Evolutionary conservation across 495 filamentous ascomycete genomes (phyloP), one percentile per base, ranked within the genome.

Genomic region (Aspergillus sparsus): DNA sequence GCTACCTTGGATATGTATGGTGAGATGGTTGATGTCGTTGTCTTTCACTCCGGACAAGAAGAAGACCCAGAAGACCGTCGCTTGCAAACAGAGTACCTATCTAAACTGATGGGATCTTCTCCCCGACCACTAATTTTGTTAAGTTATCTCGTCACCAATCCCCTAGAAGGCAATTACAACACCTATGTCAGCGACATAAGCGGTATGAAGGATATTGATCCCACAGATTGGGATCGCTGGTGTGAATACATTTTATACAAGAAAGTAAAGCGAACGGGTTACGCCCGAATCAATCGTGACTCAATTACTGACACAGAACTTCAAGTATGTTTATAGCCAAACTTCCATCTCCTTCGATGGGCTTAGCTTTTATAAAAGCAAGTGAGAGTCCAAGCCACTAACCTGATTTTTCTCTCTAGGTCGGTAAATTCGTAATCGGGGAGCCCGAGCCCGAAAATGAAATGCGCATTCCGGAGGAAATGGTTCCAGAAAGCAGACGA

Each of bases 231-330:
- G 92, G 94, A 98, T 74, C 78, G 95, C 57, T 99, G 95, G 95
- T 99, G 95, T 77, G 94, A 99, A 79, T 99, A 99, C 68, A 94
- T 99, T 62, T 79, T 99, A 53, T 99, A 89, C 79, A 96, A 97
- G 78, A 88, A 87, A 10, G 72, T 99, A 53, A 89, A 87, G 71
- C 81, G 93, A 62, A 87, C 88, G 3, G 95, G 92, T 7, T 98
- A 98, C 70, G 94, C 94, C 12, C 82, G 94, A 63, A 86, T 98
- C 37, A 93, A 89, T 60, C 77, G 94, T 65, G 85, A 87, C 61
- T 95, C 90, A 0, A 97, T 99, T 66, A 99, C 94, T 27, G 94
- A 99, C 72, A 99, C 94, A 5, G 94, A 99, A 76, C 82, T 99
- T 61, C 94, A 99, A 83, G 86, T 88, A 78, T 63, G 80, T 64